Base-by-base conservation (phyloP, 1,284 basidiomycete species). In the Fomitopsis pinicola region DNA sequence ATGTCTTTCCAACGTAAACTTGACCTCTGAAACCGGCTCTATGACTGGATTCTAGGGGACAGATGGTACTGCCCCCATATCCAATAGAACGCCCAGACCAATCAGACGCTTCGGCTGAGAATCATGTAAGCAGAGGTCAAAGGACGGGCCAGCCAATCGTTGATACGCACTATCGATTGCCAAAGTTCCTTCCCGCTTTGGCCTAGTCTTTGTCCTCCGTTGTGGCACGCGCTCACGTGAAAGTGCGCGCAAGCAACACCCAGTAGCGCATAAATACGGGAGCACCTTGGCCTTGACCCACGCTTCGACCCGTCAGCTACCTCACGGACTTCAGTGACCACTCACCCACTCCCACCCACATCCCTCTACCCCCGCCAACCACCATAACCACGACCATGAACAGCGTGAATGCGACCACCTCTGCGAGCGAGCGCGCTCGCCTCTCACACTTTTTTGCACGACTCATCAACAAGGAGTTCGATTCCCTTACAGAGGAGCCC, bases 381-480 rank as follows among this genome's bases (percentile, higher is more conserved):
- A 30, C 40, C 17, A 58, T 42, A 38, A 44, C 15, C 17, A 33
- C 30, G 3, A 35, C 30, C n/a, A 59, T 44, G 55, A 44, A 6
- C 28, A 3, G 17, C 30, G 46, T 26, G 6, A 26, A 42, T 12
- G 8, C 36, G 26, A n/a, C 38, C 17, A 40, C 72, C 61, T 80
- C 77, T 61, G 77, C 75, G 8, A 75, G 76, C 35, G 85, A 86
- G 58, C 82, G 83, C 63, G 79, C 81, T 0, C 75, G 76, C 57
- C 78, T 87, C 53, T 80, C 83, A 60, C 76, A 81, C 59, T 74
- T 85, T 60, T 86, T 86, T 67, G 53, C 58, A 4, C 42, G 58
- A 7, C 40, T 64, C 10, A 58, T 58, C 22, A 54, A 60, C 15
- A 58, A 58, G 40, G 58, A 61, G 19, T 52, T 56, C 55, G 36